Percentiles rank a stretch among this genome's conserved stretches.
Conservation (phyloP, 371 early-diverging fungal genomes). For the Nosema granulosis region DNA sequence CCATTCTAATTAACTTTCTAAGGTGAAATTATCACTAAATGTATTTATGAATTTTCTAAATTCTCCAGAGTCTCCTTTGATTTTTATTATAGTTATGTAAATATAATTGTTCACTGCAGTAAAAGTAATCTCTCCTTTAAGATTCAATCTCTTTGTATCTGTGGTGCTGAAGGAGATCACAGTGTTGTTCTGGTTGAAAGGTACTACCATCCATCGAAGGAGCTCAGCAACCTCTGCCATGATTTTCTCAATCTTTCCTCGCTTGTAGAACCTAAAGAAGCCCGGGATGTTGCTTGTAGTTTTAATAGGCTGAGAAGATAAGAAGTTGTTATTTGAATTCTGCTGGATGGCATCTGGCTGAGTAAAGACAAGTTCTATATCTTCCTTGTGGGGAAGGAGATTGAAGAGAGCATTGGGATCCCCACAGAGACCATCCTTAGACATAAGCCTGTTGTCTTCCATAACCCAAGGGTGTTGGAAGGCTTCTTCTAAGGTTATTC, state of each 20-base stretch:
- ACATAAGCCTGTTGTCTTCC: conserved; percentile 32
- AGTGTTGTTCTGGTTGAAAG: not conserved
- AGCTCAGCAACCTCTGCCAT: conserved; percentile 30
- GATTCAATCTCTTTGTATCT: conserved; percentile 54
- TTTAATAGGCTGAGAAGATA: conserved; percentile 58
- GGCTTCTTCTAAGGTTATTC: conserved; percentile 69
- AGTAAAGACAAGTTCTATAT: conserved; percentile 25
- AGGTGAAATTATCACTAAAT: conserved; percentile 33
- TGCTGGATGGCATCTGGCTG: conserved; percentile 43
- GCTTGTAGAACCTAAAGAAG: conserved; percentile 51
- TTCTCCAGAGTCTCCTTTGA: conserved; percentile 61
- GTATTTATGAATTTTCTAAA: conserved; percentile 62
- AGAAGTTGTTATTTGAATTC: not conserved
- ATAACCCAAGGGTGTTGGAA: conserved; percentile 45
- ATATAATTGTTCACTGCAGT: conserved; percentile 32
- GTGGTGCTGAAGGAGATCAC: conserved; percentile 60
- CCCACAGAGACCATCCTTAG: conserved; percentile 39
- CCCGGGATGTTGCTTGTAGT: conserved; percentile 29
- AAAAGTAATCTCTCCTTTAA: conserved; percentile 58
- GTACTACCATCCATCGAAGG: conserved; percentile 35
- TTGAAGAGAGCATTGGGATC: not conserved
- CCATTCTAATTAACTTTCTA: not conserved
- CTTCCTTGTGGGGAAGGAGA: not conserved
- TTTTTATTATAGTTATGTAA: conserved; percentile 55
- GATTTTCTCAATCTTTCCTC: not conserved